These are phyloP conservation scores for Verticillium albo-atrum DNA, from an alignment of 2,329 filamentous ascomycete genomes.

Conservation along the genomic window DNA sequence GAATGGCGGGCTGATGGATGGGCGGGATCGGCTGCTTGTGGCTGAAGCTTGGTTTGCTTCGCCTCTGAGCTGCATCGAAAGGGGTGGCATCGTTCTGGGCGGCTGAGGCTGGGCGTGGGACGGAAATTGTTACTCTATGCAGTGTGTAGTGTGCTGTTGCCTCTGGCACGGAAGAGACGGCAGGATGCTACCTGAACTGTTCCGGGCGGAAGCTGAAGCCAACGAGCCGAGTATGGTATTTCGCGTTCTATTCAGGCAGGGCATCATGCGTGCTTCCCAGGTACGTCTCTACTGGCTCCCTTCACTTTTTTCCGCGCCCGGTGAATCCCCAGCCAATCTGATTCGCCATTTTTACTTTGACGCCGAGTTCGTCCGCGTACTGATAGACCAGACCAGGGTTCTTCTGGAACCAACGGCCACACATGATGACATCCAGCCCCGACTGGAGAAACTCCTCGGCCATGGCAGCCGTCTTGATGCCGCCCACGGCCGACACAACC, in stretches of 20 bases:
- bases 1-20: too few species aligned
- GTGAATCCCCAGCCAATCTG: constrained; percentile 51
- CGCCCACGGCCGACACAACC: constrained; percentile 38
- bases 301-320: constrained; percentile 17
- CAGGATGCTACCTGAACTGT: too few species aligned
- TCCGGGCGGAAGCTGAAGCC: too few species aligned
- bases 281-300: not conserved
- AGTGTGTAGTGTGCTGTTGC: too few species aligned
- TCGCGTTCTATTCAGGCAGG: too few species aligned
- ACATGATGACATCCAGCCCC: constrained; percentile 40
- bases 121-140: too few species aligned
- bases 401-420: constrained; percentile 49
- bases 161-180: too few species aligned
- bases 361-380: constrained; percentile 47
- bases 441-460: constrained; percentile 41
- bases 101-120: too few species aligned
- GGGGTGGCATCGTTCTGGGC: not conserved
- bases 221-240: too few species aligned
- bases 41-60: not conserved
- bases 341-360: constrained; percentile 38
- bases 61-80: not conserved
- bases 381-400: constrained; percentile 48
- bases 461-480: constrained; percentile 34
- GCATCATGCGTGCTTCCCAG: too few species aligned
- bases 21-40: not conserved